Evolutionary conservation across 2,329 filamentous ascomycete genomes (phyloP).

Genomic region (Fusarium sororula): DNA sequence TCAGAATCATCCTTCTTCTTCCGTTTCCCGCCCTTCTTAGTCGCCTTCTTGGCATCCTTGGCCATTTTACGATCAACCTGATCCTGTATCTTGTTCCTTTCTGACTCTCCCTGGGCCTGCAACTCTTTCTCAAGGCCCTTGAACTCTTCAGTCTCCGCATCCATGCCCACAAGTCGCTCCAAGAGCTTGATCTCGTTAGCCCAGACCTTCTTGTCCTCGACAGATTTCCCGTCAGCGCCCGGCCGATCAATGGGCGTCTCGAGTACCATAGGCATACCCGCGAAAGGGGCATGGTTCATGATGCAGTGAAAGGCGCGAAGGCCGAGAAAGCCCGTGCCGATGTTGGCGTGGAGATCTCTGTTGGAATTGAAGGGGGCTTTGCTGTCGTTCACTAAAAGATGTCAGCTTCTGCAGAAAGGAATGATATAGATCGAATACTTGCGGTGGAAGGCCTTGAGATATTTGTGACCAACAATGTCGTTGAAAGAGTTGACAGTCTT

Average conservation of each 20-base stretch:
- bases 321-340: conserved; percentile 93
- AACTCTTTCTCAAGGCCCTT: conserved; percentile 69
- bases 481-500: conserved; percentile 81
- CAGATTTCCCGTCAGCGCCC: conserved; percentile 69
- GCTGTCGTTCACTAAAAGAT: conserved; percentile 80
- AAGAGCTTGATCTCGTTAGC: conserved; percentile 94
- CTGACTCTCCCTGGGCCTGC: conserved; percentile 71
- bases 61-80: conserved; percentile 80
- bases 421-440: conserved; percentile 17
- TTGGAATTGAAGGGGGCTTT: conserved; percentile 87
- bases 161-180: conserved; percentile 86
- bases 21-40: conserved; percentile 46
- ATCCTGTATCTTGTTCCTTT: conserved; percentile 78
- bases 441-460: conserved; percentile 83
- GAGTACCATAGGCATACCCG: conserved; percentile 86
- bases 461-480: conserved; percentile 76
- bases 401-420: neutral
- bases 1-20: conserved; percentile 49
- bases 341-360: conserved; percentile 93
- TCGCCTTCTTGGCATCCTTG: conserved; percentile 59
- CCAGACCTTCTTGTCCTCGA: conserved; percentile 87
- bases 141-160: conserved; percentile 79
- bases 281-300: conserved; percentile 82
- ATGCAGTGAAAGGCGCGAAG: conserved; percentile 90
- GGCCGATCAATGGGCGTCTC: conserved; percentile 92